Percentiles rank a stretch among this genome's conserved stretches.
These are phyloP conservation scores for Physaria fendleri DNA, from an alignment of 345 rosid species.

Conservation along the genomic window DNA sequence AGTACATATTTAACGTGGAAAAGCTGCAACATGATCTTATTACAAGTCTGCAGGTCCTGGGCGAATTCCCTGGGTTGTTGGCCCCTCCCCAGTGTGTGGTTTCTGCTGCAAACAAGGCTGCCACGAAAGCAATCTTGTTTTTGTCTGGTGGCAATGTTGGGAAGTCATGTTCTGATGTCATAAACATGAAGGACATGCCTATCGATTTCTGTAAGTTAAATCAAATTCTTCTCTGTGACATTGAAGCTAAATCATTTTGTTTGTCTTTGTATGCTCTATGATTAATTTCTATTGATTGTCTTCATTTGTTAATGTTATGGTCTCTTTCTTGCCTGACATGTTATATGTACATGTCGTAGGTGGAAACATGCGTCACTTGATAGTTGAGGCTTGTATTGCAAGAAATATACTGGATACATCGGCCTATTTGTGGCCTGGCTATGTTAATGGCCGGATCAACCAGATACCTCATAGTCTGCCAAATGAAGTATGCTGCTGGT, in stretches of 20 bases:
- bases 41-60: conserved; percentile 70
- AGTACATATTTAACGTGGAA: conserved; percentile 32
- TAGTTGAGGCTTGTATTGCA: conserved; percentile 92
- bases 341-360: conserved; percentile 41
- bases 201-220: conserved; percentile 59
- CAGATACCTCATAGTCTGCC: conserved; percentile 60
- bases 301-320: not conserved
- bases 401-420: conserved; percentile 84
- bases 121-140: conserved; percentile 73
- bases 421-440: conserved; percentile 92
- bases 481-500: conserved; percentile 72
- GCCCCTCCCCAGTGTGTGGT: conserved; percentile 72
- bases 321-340: conserved; percentile 10
- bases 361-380: conserved; percentile 96
- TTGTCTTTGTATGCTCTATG: not conserved
- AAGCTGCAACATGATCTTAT: conserved; percentile 50
- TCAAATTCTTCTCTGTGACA: not conserved
- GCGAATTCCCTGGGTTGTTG: conserved; percentile 79
- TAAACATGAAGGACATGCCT: conserved; percentile 82
- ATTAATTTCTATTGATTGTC: not conserved
- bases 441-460: conserved; percentile 61
- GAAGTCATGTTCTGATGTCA: conserved; percentile 57
- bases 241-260: not conserved
- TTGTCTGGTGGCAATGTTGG: conserved; percentile 58
- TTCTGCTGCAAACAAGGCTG: conserved; percentile 89